phyloP scores from a whole-genome alignment of 306 rosid genomes.

The Prosopis cineraria region DNA sequence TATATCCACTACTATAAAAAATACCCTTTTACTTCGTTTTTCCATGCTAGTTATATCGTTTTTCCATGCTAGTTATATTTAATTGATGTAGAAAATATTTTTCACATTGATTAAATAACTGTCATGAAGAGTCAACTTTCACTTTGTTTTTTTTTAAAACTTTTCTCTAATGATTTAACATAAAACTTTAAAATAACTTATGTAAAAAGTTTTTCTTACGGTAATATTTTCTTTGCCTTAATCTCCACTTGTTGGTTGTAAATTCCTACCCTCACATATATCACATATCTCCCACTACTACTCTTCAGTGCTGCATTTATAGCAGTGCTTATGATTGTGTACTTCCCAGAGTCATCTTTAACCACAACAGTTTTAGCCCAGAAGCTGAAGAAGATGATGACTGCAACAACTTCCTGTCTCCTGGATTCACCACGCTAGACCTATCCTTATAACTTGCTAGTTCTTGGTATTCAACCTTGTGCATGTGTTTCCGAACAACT shows the following conservation, averaged over 20 bases:
- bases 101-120: no score
- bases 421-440: slow-evolving; percentile 60
- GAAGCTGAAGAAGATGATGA: slow-evolving; percentile 36
- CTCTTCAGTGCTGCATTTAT: slow-evolving; percentile 34
- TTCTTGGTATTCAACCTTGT: slow-evolving; percentile 31
- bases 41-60: no score
- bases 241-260: slow-evolving; percentile 57
- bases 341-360: slow-evolving; percentile 55
- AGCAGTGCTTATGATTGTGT: slow-evolving; percentile 47
- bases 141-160: no score
- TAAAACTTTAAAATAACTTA: no score
- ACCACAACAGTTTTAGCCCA: slow-evolving; percentile 57
- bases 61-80: no score
- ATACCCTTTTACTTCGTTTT: no score
- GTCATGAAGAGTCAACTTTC: no score
- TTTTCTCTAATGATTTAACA: no score
- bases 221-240: slow-evolving; percentile 34
- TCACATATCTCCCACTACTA: slow-evolving; percentile 53
- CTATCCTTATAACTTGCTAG: slow-evolving; percentile 34
- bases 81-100: no score
- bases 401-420: slow-evolving; percentile 56
- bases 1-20: no score
- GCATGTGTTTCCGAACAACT: slow-evolving; percentile 49
- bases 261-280: slow-evolving; percentile 58
- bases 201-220: no score